Conservation (phyloP, 2,329 filamentous ascomycete species). For the Penicillium sp. region DNA sequence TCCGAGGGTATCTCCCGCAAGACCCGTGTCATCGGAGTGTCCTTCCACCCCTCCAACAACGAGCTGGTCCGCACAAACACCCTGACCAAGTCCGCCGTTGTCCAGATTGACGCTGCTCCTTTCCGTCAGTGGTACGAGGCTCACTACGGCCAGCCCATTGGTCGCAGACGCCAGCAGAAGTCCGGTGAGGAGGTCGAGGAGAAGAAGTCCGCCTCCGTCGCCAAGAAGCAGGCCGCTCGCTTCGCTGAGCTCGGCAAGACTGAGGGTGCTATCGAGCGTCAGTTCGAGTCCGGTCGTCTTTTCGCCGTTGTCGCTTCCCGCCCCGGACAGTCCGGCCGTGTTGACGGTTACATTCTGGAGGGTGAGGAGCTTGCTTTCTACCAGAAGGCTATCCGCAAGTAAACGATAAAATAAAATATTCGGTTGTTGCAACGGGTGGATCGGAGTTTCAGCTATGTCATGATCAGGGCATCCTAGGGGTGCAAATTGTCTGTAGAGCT, state of each 20-base stretch:
- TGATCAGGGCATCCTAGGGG: constrained; percentile 36
- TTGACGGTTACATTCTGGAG: constrained; percentile 97
- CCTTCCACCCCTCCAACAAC: constrained; percentile 99
- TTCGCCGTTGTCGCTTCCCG: constrained; percentile 91
- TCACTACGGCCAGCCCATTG: constrained; percentile 91
- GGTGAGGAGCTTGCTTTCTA: constrained; percentile 99
- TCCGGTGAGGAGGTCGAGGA: constrained; percentile 49
- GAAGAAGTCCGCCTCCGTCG: constrained; percentile 95
- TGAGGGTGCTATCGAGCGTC: constrained; percentile 87
- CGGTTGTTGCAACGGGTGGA: constrained; percentile 33
- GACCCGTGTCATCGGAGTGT: constrained; percentile 97
- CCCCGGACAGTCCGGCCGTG: constrained; percentile 94
- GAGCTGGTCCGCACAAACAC: constrained; percentile 99
- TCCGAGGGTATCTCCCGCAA: constrained; percentile 98
- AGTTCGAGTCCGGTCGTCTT: constrained; percentile 98
- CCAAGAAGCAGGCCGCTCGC: constrained; percentile 95
- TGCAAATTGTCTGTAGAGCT: constrained; percentile 43
- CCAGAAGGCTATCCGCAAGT: constrained; percentile 99
- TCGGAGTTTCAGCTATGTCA: constrained; percentile 44
- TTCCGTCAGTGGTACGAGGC: constrained; percentile 99
- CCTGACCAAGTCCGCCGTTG: constrained; percentile 97
- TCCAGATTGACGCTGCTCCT: constrained; percentile 97
- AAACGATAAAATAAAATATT: constrained; percentile 52
- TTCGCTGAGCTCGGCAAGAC: constrained; percentile 87
- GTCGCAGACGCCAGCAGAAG: constrained; percentile 89